Evolutionary conservation across 2,329 filamentous ascomycete species (phyloP).

Genomic region (Massarina eburnea): DNA sequence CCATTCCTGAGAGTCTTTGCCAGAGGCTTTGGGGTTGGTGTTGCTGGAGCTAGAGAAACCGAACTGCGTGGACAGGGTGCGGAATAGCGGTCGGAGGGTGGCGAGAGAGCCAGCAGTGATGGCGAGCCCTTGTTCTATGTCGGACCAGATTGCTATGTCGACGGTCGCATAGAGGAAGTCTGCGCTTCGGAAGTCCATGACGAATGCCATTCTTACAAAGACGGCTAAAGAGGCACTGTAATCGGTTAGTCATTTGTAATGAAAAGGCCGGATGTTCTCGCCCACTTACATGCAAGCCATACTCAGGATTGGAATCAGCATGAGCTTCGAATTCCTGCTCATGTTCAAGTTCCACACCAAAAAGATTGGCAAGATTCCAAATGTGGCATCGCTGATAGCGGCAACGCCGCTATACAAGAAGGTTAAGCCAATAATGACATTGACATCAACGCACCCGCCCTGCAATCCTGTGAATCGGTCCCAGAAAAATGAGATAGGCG

Average conservation of each 20-base stretch:
- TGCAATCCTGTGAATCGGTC: slow-evolving; percentile 41
- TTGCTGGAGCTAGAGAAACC: slow-evolving; percentile 21
- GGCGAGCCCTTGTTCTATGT: slow-evolving; percentile 41
- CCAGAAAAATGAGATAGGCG: slow-evolving; percentile 55
- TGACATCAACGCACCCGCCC: slow-evolving; percentile 46
- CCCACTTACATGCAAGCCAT: slow-evolving; percentile 55
- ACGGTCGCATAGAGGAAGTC: slow-evolving; percentile 42
- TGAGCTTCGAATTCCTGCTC: slow-evolving; percentile 49
- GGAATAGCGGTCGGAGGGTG: slow-evolving; percentile 41
- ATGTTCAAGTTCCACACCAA: slow-evolving; percentile 57
- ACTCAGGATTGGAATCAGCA: slow-evolving; percentile 51
- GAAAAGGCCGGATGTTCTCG: too few species aligned
- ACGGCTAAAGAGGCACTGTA: slow-evolving; percentile 38
- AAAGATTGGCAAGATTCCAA: slow-evolving; percentile 54
- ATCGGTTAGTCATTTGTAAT: background rate
- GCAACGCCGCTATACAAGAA: slow-evolving; percentile 52
- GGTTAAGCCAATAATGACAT: slow-evolving; percentile 47
- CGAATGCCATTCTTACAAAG: slow-evolving; percentile 36
- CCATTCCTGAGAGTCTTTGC: slow-evolving; percentile 8
- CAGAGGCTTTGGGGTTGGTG: slow-evolving; percentile 16
- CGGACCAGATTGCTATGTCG: slow-evolving; percentile 42
- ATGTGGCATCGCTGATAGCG: slow-evolving; percentile 51
- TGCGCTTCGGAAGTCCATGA: slow-evolving; percentile 36
- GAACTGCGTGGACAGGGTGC: slow-evolving; percentile 20
- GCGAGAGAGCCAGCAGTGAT: slow-evolving; percentile 41